These are phyloP conservation scores for Xylaria arbuscula DNA, from an alignment of 2,329 filamentous ascomycete species.

Conservation along the genomic window DNA sequence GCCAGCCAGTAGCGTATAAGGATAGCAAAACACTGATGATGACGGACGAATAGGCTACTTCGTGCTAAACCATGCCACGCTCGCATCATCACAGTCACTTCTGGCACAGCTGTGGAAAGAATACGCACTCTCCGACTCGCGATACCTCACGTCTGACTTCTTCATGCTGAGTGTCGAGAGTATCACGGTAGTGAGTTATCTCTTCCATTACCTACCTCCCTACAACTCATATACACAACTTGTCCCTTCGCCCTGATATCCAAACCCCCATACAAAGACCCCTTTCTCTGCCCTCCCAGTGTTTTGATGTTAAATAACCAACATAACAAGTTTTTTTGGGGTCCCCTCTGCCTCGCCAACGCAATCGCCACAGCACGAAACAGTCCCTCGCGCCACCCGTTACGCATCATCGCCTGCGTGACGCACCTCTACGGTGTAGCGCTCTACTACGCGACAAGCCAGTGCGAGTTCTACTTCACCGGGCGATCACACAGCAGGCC, in stretches of 20 bases:
- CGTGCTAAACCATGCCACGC: slow-evolving; percentile 71
- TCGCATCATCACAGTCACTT: slow-evolving; percentile 76
- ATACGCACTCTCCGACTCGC: slow-evolving; percentile 86
- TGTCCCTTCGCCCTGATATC: background rate
- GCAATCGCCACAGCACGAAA: slow-evolving; percentile 58
- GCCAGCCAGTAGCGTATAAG: no score
- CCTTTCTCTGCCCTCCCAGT: background rate
- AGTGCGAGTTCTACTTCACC: slow-evolving; percentile 58
- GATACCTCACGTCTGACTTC: slow-evolving; percentile 83
- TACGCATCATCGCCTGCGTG: slow-evolving; percentile 63
- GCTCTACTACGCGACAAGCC: slow-evolving; percentile 70
- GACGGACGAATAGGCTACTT: slow-evolving; percentile 71
- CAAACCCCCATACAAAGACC: background rate
- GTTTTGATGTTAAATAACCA: background rate
- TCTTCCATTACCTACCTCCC: background rate
- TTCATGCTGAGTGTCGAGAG: slow-evolving; percentile 91
- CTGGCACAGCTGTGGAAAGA: slow-evolving; percentile 94
- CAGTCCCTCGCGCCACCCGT: slow-evolving; percentile 60
- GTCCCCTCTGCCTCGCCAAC: slow-evolving; percentile 66
- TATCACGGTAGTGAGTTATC: slow-evolving; percentile 75
- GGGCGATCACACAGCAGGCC: slow-evolving; percentile 66
- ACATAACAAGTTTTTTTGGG: slow-evolving; percentile 62
- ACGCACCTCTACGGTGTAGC: slow-evolving; percentile 71
- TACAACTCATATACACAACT: background rate
- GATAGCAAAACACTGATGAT: background rate